Percentiles rank a stretch among this genome's conserved stretches.
Conservation (phyloP, 805 yeast genomes). For the Metschnikowia lunata region DNA sequence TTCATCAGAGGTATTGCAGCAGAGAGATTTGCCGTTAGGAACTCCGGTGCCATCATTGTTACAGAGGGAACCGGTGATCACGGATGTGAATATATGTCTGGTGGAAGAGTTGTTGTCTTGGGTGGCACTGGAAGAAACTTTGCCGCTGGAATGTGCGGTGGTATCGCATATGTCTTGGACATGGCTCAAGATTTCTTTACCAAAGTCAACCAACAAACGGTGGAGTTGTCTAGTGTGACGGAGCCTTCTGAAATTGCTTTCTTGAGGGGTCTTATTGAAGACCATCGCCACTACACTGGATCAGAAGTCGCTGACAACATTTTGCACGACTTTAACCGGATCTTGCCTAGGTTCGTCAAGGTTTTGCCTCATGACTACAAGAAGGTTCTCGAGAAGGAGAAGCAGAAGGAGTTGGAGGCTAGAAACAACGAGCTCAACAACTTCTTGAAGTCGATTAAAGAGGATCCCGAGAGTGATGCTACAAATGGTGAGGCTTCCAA, state of each 20-base stretch:
- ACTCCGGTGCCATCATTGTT: conserved; percentile 96
- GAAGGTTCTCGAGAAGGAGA: conserved; percentile 78
- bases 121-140: conserved; percentile 90
- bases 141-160: conserved; percentile 99
- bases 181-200: conserved; percentile 88
- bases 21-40: conserved; percentile 96
- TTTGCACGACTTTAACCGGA: conserved; percentile 80
- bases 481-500: conserved; percentile 82
- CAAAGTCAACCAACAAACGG: conserved; percentile 75
- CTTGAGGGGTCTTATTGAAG: conserved; percentile 88
- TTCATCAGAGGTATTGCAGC: conserved; percentile 97
- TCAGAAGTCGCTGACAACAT: conserved; percentile 86
- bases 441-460: conserved; percentile 67
- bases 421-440: conserved; percentile 61
- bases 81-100: conserved; percentile 99
- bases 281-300: conserved; percentile 90
- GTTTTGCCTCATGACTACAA: conserved; percentile 91
- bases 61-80: conserved; percentile 98
- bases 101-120: conserved; percentile 93
- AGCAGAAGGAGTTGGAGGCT: conserved; percentile 56
- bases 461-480: conserved; percentile 79
- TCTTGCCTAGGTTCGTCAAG: conserved; percentile 85
- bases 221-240: conserved; percentile 68
- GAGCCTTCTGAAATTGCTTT: conserved; percentile 94
- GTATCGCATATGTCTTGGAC: conserved; percentile 94